Evolutionary conservation across 140 eudicot species (phyloP).

Genomic region (Ambrosia hybrid): DNA sequence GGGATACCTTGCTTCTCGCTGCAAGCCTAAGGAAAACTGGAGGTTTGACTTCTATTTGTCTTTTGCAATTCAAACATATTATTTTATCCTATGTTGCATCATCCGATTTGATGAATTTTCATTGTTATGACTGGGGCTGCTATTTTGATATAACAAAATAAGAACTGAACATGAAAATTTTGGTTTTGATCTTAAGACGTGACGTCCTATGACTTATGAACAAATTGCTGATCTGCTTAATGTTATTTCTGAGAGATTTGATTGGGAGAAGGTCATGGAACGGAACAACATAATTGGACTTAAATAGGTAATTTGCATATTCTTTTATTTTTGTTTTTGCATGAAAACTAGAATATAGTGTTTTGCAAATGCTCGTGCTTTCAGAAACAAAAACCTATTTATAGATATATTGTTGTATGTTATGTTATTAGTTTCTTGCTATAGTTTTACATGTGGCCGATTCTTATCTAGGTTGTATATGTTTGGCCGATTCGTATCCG

Average conservation of each 20-base stretch:
- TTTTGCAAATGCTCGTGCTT: no score
- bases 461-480: no score
- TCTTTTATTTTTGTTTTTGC: not conserved
- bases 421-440: no score
- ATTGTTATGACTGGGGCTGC: constrained; percentile 12
- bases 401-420: no score
- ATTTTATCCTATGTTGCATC: not conserved
- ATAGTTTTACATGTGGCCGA: no score
- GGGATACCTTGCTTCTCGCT: constrained; percentile 88
- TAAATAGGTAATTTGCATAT: constrained; percentile 62
- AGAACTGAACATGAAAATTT: constrained; percentile 99
- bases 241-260: constrained; percentile 96
- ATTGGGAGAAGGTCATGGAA: constrained; percentile 97
- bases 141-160: constrained; percentile 57
- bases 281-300: constrained; percentile 92
- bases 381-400: no score
- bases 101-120: not conserved
- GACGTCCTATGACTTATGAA: constrained; percentile 82
- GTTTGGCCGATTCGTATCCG: no score
- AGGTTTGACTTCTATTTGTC: constrained; percentile 57
- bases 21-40: constrained; percentile 97
- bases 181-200: constrained; percentile 78
- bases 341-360: no score
- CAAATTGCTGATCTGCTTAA: constrained; percentile 86
- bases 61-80: not conserved